Conservation (phyloP, 306 rosid genomes). For the Cucumis hystrix region DNA sequence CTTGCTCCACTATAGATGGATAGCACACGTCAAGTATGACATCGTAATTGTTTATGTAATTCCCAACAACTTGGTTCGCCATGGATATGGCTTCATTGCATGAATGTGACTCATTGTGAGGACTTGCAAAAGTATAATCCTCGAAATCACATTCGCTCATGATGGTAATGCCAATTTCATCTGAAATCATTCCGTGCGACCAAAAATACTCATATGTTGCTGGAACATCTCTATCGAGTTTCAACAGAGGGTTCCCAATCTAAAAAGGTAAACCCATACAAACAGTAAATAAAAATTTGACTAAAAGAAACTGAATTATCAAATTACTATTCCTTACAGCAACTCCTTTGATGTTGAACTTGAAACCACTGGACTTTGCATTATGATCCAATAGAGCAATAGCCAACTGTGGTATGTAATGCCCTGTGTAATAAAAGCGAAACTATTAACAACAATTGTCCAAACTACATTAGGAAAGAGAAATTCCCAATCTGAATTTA, state of each 20-base stretch:
- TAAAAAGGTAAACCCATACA: neutral
- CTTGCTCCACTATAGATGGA: conserved; percentile 75
- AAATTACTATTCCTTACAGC: conserved; percentile 41
- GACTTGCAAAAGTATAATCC: conserved; percentile 25
- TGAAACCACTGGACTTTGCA: conserved; percentile 47
- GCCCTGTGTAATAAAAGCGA: conserved; percentile 34
- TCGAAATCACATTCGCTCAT: conserved; percentile 57
- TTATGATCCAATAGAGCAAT: conserved; percentile 59
- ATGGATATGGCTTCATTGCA: conserved; percentile 39
- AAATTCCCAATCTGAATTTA: neutral
- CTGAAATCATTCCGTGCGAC: conserved; percentile 96
- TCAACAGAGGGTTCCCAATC: conserved; percentile 90
- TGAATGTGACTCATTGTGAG: conserved; percentile 41
- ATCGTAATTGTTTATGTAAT: conserved; percentile 52
- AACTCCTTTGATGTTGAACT: conserved; percentile 82
- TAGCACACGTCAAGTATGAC: conserved; percentile 84
- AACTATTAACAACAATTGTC: neutral
- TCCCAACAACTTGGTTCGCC: conserved; percentile 45
- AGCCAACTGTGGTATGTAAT: conserved; percentile 84
- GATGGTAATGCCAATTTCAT: conserved; percentile 61
- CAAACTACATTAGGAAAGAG: neutral
- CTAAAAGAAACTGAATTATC: neutral
- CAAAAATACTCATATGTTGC: conserved; percentile 75
- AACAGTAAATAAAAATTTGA: neutral
- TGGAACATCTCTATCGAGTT: conserved; percentile 50